These are phyloP conservation scores for Thalassiosira ordinaria DNA, from an alignment of 352 stramenopile species.

Conservation along the genomic window DNA sequence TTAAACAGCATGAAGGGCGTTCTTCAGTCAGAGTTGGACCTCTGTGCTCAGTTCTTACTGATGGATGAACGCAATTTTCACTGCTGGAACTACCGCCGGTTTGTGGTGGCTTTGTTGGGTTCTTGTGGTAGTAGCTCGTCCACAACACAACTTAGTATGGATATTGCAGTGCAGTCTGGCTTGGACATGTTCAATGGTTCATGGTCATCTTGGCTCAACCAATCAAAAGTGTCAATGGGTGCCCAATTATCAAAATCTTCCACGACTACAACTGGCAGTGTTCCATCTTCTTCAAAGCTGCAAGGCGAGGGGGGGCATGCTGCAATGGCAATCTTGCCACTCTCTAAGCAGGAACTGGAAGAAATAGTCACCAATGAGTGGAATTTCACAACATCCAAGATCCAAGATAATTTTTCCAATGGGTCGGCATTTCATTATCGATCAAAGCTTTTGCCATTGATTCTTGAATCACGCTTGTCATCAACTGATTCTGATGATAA, in stretches of 20 bases:
- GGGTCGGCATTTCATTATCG: constrained; percentile 95
- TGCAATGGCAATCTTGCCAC: constrained; percentile 20
- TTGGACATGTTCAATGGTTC: constrained; percentile 53
- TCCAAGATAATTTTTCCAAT: constrained; percentile 98
- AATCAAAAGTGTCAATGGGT: constrained; percentile 33
- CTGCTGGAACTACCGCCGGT: constrained; percentile 97
- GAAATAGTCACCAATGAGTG: constrained; percentile 87
- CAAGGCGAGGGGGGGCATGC: background rate
- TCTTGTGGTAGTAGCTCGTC: constrained; percentile 17
- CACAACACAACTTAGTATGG: constrained; percentile 4
- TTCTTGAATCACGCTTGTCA: constrained; percentile 41
- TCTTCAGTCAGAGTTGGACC: constrained; percentile 79
- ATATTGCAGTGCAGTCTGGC: constrained; percentile 3
- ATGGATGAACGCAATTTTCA: constrained; percentile 99
- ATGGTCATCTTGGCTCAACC: constrained; percentile 38
- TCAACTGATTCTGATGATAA: constrained; percentile 5
- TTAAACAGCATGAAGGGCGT: constrained; percentile 24
- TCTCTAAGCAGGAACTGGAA: constrained; percentile 54
- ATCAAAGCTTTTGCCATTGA: constrained; percentile 75
- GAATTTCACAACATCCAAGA: constrained; percentile 94
- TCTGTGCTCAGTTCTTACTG: constrained; percentile 85
- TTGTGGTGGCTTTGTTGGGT: constrained; percentile 68
- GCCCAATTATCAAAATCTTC: constrained; percentile 37
- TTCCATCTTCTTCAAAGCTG: background rate
- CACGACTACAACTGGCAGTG: constrained; percentile 14